A percentile compares a stretch with the other conserved stretches of the same genome.
phyloP scores from a whole-genome alignment of 2,329 filamentous ascomycete genomes.

The Fusarium humuli region DNA sequence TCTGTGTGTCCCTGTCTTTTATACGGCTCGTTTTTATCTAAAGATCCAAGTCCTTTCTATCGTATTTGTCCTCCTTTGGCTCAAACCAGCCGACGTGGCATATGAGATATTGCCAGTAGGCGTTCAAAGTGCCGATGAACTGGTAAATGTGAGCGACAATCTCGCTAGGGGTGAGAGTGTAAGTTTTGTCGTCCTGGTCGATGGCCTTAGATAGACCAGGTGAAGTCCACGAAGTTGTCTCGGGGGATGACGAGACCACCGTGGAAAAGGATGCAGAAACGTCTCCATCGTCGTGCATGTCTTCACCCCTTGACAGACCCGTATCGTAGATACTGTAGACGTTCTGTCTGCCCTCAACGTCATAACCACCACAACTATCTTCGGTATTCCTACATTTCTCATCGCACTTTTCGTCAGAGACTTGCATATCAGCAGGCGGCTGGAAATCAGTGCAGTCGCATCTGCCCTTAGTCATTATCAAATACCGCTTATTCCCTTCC shows the following conservation, averaged over 20 bases:
- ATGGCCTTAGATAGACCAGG: not conserved
- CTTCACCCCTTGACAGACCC: rapidly evolving
- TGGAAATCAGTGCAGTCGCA: not conserved
- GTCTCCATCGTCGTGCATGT: not conserved
- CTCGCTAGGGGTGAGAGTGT: not conserved
- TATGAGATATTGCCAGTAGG: not conserved
- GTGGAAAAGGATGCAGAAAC: not conserved
- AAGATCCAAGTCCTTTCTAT: not conserved
- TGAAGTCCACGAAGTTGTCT: not conserved
- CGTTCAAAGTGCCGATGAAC: not conserved
- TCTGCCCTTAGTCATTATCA: not conserved
- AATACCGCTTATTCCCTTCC: not conserved
- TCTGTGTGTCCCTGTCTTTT: too few species aligned
- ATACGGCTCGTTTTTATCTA: not conserved
- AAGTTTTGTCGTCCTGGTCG: not conserved
- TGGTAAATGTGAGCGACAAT: not conserved
- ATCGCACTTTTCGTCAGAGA: not conserved
- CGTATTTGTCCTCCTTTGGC: not conserved
- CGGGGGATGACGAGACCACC: not conserved
- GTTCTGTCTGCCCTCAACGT: not conserved
- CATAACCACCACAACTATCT: not conserved
- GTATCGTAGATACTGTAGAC: not conserved
- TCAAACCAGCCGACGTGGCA: not conserved
- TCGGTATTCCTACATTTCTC: not conserved
- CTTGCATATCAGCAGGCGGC: not conserved